Evolutionary conservation across 2,329 filamentous ascomycete genomes (phyloP), one percentile per base, ranked within the genome.

Genomic region (Colletotrichum noveboracense): DNA sequence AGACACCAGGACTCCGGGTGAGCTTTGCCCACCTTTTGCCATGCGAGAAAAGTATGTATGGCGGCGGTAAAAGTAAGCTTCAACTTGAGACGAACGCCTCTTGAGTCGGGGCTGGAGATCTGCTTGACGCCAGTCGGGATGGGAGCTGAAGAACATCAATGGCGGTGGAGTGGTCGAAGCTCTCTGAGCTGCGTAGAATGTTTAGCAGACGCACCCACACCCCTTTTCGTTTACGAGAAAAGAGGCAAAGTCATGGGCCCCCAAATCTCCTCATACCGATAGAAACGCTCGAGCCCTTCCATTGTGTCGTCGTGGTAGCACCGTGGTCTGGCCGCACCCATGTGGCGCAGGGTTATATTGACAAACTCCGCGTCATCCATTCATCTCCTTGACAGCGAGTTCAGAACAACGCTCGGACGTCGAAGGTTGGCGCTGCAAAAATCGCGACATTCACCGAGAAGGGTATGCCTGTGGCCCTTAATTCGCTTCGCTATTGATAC

Each of bases 291-390:
- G 68, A 62, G 61, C 55, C 62, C 52, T 55, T 62, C n/a, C 12
- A 62, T 70, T 28, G 72, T 71, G 61, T 66, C 71, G 72, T 72
- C 62, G 72, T 75, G 55, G 43, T 52, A 14, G 24, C n/a, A 56
- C 21, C 30, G 6, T 38, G 55, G 55, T 52, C 61, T 61, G 48
- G 48, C 48, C 28, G 26, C 36, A 70, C 48, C 38, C 64, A 55
- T 64, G 66, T 62, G 66, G 43, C 30, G 13, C 62, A 66, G 62
- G 38, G 68, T 75, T 67, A 36, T 62, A 72, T 66, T 30, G n/a
- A 36, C 56, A 61, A 13, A 60, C 71, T 71, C 61, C 61, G 60
- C 68, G 72, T 67, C 55, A 66, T 74, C 60, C 68, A 75, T 48
- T 71, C 52, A 66, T 71, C 32, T 71, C 72, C 34, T 43, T 12